Evolutionary conservation across 768 basidiomycete species (phyloP).

Genomic region (Lentinula guzmanii): DNA sequence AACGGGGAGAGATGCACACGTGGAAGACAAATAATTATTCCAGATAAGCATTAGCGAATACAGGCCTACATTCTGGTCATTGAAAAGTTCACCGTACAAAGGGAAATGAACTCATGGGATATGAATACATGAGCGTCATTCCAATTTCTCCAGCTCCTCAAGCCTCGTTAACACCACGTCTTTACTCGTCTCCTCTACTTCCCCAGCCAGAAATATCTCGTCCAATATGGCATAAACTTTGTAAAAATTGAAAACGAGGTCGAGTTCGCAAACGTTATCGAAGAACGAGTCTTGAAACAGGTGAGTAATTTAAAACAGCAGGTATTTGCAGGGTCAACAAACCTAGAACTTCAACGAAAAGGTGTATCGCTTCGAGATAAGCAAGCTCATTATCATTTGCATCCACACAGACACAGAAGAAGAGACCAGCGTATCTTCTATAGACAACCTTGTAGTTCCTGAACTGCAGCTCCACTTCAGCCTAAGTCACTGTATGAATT

Average conservation of each 20-base stretch:
- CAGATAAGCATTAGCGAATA: neutral
- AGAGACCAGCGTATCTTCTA: constrained; percentile 92
- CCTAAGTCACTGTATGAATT: constrained; percentile 5
- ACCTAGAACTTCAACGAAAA: constrained; percentile 98
- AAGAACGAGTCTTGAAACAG: constrained; percentile 81
- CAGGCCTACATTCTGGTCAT: neutral
- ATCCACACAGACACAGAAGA: constrained; percentile 97
- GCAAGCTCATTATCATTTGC: constrained; percentile 98
- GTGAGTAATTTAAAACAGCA: neutral
- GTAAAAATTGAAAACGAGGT: constrained; percentile 98
- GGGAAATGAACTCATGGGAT: neutral
- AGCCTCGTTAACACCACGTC: constrained; percentile 88
- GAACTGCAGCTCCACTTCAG: constrained; percentile 50
- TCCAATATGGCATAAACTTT: constrained; percentile 99
- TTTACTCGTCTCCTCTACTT: constrained; percentile 97
- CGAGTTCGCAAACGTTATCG: constrained; percentile 97
- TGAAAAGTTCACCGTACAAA: neutral
- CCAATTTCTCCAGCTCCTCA: constrained; percentile 90
- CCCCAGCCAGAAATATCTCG: constrained; percentile 96
- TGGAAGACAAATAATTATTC: neutral
- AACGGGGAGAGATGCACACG: neutral
- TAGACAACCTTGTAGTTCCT: constrained; percentile 98
- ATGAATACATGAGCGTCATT: constrained; percentile 34
- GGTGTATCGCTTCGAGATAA: constrained; percentile 94
- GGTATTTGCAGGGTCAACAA: constrained; percentile 18